These are phyloP conservation scores for Phaffia rhodozyma DNA, from an alignment of 1,284 basidiomycete species.

Conservation along the genomic window DNA sequence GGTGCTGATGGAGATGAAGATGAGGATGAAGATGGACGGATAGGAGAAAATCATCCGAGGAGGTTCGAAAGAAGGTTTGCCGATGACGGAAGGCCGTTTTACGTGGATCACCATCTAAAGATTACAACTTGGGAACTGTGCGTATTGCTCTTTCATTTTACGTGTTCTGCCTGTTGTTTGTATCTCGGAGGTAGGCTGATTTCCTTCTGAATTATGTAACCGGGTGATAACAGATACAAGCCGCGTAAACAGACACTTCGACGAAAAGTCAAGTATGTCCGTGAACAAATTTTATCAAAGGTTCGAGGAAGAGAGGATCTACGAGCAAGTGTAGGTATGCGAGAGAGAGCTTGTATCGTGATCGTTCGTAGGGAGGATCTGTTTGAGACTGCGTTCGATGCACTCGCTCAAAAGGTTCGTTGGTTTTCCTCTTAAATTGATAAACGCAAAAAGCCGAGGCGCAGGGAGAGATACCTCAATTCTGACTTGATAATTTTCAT, in stretches of 20 bases:
- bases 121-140: slow-evolving; percentile 8
- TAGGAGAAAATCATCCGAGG: neutral
- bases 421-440: neutral
- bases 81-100: neutral
- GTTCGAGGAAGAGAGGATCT: neutral
- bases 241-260: slow-evolving; percentile 11
- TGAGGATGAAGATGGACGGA: neutral
- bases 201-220: neutral
- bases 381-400: slow-evolving; percentile 5
- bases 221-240: neutral
- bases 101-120: slow-evolving; percentile 7
- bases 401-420: neutral
- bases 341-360: neutral
- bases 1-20: neutral
- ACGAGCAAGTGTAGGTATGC: neutral
- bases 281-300: slow-evolving; percentile 4
- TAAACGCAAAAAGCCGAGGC: no score
- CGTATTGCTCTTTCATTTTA: neutral
- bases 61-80: slow-evolving; percentile 2
- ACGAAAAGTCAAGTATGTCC: slow-evolving; percentile 12
- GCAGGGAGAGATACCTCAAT: no score
- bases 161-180: neutral
- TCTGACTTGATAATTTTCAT: no score
- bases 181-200: neutral
- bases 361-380: slow-evolving; percentile 1